Conservation (phyloP, 495 filamentous ascomycete species). For the Cercophora samala region DNA sequence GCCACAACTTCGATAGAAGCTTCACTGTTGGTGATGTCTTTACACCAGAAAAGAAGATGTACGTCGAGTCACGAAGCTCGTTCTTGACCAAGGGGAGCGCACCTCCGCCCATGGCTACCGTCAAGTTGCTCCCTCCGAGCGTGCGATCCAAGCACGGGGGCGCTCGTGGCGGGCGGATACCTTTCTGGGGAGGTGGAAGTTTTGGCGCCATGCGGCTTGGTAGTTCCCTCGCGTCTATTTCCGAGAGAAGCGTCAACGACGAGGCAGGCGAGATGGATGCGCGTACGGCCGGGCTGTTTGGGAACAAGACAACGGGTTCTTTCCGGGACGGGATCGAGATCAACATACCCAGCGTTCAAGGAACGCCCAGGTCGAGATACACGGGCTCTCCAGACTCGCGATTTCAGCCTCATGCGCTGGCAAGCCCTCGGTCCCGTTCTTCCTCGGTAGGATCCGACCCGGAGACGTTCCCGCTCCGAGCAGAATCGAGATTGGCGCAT, state of each 20-base stretch:
- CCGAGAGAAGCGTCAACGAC: constrained; percentile 25
- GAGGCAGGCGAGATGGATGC: constrained; percentile 15
- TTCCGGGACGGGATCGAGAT: constrained; percentile 34
- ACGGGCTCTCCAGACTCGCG: constrained; percentile 6
- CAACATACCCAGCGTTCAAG: constrained; percentile 37
- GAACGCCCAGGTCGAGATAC: constrained; percentile 35
- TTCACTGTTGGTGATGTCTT: constrained; percentile 19
- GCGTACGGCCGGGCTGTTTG: constrained; percentile 14
- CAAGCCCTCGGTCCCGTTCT: constrained; percentile 1
- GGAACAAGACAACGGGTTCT: constrained; percentile 16
- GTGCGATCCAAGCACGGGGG: constrained; percentile 5
- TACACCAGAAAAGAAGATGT: constrained; percentile 14
- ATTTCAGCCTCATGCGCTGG: constrained; percentile 3
- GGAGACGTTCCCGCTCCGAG: constrained; percentile 10
- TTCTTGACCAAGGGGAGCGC: constrained; percentile 12
- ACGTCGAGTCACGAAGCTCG: constrained; percentile 15
- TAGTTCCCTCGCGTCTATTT: constrained; percentile 25
- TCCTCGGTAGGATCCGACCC: constrained; percentile 6
- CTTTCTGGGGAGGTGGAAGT: constrained; percentile 3
- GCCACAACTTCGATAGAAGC: constrained; percentile 23
- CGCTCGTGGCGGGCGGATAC: not conserved
- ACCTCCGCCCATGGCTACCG: constrained; percentile 3
- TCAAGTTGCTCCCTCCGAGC: constrained; percentile 14
- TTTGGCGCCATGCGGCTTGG: constrained; percentile 12
- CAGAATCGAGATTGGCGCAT: constrained; percentile 12